Conservation (phyloP, 2,329 filamentous ascomycete species). For the Tolypocladium guangdongense region DNA sequence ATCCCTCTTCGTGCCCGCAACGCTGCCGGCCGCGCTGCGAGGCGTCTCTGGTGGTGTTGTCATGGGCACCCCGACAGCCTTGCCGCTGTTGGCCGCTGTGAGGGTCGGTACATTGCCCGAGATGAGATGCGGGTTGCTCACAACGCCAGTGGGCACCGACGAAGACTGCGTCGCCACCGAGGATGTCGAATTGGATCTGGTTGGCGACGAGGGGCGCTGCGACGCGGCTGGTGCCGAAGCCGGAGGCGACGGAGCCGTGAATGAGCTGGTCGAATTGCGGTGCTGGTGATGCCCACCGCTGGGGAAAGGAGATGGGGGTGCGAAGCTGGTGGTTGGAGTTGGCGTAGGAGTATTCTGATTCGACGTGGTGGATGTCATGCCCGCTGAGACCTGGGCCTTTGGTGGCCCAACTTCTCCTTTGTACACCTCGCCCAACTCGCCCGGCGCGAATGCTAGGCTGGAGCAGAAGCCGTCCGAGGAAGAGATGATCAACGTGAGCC, state of each 20-base stretch:
- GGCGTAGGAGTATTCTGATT: slow-evolving; percentile 58
- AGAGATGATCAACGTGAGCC: slow-evolving; percentile 66
- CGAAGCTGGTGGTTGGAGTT: slow-evolving; percentile 55
- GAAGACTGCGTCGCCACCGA: slow-evolving; percentile 61
- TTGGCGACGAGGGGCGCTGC: slow-evolving; percentile 63
- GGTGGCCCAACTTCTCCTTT: slow-evolving; percentile 51
- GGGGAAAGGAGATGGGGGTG: slow-evolving; percentile 48
- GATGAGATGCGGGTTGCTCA: slow-evolving; percentile 71
- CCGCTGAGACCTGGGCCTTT: slow-evolving; percentile 30
- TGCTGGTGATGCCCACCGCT: slow-evolving; percentile 40
- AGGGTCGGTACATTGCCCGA: slow-evolving; percentile 68
- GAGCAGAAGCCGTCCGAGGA: slow-evolving; percentile 98
- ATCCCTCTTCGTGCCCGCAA: slow-evolving; percentile 43
- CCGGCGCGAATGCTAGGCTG: slow-evolving; percentile 68
- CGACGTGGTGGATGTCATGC: slow-evolving; percentile 33
- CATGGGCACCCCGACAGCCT: slow-evolving; percentile 55
- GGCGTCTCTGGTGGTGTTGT: slow-evolving; percentile 90
- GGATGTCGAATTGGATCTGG: slow-evolving; percentile 76
- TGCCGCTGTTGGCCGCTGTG: slow-evolving; percentile 59
- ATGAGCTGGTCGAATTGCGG: slow-evolving; percentile 46
- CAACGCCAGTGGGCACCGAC: slow-evolving; percentile 36
- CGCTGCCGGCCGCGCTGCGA: slow-evolving; percentile 23
- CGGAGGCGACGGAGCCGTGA: slow-evolving; percentile 45
- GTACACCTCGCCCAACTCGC: slow-evolving; percentile 77
- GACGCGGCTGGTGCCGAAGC: slow-evolving; percentile 45